Conservation (phyloP, 352 stramenopile genomes). For the Peronospora tabacina region DNA sequence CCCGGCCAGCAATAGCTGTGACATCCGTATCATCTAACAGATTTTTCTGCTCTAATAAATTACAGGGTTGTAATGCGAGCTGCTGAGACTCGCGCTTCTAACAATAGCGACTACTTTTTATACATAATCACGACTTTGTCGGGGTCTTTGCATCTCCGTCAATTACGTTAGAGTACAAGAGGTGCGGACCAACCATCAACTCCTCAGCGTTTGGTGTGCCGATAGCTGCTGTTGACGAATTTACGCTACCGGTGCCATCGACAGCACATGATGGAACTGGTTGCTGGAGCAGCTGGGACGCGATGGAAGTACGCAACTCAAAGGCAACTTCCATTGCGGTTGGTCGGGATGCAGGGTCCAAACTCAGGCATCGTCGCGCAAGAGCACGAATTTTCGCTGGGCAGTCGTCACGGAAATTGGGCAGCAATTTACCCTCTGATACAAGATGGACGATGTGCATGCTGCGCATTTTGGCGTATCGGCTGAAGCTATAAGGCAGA, state of each 20-base stretch:
- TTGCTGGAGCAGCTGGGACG: constrained; percentile 33
- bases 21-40: constrained; percentile 12
- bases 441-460: constrained; percentile 83
- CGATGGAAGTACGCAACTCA: constrained; percentile 48
- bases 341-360: constrained; percentile 51
- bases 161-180: constrained; percentile 1
- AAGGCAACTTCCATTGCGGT: constrained; percentile 67
- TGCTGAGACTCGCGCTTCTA: too few relatives aligned
- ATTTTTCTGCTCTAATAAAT: constrained; percentile 25
- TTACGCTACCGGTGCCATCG: constrained; percentile 11
- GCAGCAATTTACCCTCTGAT: constrained; percentile 63
- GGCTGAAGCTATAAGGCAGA: constrained; percentile 59
- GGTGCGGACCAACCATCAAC: neutral
- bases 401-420: constrained; percentile 63
- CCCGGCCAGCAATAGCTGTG: too few relatives aligned
- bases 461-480: constrained; percentile 61
- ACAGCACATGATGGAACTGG: constrained; percentile 11
- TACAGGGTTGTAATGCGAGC: constrained; percentile 16
- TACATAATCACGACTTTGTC: constrained; percentile 13
- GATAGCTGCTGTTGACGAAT: constrained; percentile 8
- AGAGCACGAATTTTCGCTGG: constrained; percentile 44
- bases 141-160: constrained; percentile 13
- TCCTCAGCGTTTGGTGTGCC: constrained; percentile 5
- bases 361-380: constrained; percentile 49
- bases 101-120: constrained; percentile 18